Percentiles rank a stretch among this genome's conserved stretches.
Conservation (phyloP, 208 protist genomes). For the Jaenimonas drosophilae region DNA sequence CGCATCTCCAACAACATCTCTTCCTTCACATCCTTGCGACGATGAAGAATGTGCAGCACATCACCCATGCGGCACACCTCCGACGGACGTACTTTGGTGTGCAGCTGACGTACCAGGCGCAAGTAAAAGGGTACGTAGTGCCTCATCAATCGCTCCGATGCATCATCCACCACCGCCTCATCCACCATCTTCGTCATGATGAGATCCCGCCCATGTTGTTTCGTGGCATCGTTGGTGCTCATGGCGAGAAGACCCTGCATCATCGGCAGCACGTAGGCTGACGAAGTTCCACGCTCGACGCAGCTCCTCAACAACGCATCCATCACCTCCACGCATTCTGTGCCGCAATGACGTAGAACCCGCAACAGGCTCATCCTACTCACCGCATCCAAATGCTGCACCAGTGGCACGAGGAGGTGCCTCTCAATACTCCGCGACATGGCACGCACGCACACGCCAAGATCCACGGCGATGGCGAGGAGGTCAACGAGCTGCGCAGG, state of each 20-base stretch:
- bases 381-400: conserved; percentile 23
- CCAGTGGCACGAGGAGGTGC: conserved; percentile 49
- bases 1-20: too few relatives aligned
- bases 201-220: too few relatives aligned
- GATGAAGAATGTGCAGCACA: conserved; percentile 32
- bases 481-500: too few relatives aligned
- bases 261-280: conserved; percentile 23
- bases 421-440: too few relatives aligned
- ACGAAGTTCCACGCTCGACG: conserved; percentile 13
- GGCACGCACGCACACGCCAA: conserved; percentile 39
- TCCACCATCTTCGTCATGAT: conserved; percentile 38
- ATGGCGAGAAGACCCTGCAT: too few relatives aligned
- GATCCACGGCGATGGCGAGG: conserved; percentile 43
- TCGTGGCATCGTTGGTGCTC: too few relatives aligned
- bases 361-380: conserved; percentile 24
- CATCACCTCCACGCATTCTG: conserved; percentile 28
- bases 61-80: conserved; percentile 28
- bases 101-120: conserved; percentile 21
- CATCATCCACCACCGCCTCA: conserved; percentile 11
- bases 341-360: conserved; percentile 31
- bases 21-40: too few relatives aligned
- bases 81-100: conserved; percentile 18
- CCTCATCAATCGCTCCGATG: too few relatives aligned
- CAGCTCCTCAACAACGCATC: conserved; percentile 18
- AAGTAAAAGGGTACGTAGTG: conserved; percentile 40